Percentiles rank a stretch among this genome's conserved stretches.
phyloP scores from a whole-genome alignment of 768 basidiomycete species.

The Nevesoporus exiguus region DNA sequence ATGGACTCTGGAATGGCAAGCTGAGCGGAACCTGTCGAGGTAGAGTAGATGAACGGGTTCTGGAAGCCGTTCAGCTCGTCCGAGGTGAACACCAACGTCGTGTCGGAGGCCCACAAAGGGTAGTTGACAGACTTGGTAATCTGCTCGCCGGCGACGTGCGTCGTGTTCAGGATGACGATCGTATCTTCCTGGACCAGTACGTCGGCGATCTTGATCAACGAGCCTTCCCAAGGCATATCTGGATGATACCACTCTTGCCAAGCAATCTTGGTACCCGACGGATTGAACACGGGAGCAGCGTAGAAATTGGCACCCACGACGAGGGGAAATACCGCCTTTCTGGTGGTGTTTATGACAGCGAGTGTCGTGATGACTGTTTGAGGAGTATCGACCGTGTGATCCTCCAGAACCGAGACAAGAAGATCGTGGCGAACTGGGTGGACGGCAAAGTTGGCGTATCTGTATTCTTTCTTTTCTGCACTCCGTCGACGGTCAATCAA shows the following conservation, averaged over 20 bases:
- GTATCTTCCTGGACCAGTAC: constrained; percentile 31
- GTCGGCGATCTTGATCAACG: constrained; percentile 52
- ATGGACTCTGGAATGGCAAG: constrained; percentile 39
- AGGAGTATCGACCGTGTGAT: constrained; percentile 51
- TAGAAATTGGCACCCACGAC: constrained; percentile 71
- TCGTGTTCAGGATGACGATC: constrained; percentile 36
- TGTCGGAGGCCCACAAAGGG: constrained; percentile 57
- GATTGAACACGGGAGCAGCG: constrained; percentile 53
- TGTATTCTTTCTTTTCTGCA: constrained; percentile 34
- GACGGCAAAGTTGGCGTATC: constrained; percentile 62
- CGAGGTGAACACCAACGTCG: constrained; percentile 57
- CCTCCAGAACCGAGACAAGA: constrained; percentile 63
- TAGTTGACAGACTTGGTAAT: constrained; percentile 52
- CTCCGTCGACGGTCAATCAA: constrained; percentile 1
- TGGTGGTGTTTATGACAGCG: constrained; percentile 48
- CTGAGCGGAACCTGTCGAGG: constrained; percentile 26
- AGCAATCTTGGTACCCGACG: constrained; percentile 52
- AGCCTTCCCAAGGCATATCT: constrained; percentile 71
- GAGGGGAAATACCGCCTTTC: constrained; percentile 44
- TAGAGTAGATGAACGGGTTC: constrained; percentile 60
- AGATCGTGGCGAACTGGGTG: constrained; percentile 53
- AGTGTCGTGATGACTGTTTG: constrained; percentile 48
- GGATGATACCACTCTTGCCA: constrained; percentile 72
- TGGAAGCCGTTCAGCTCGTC: constrained; percentile 60
- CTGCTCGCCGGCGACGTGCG: constrained; percentile 49